Base-by-base conservation (phyloP, 2,329 filamentous ascomycete species). In the Fusarium sacchari region DNA sequence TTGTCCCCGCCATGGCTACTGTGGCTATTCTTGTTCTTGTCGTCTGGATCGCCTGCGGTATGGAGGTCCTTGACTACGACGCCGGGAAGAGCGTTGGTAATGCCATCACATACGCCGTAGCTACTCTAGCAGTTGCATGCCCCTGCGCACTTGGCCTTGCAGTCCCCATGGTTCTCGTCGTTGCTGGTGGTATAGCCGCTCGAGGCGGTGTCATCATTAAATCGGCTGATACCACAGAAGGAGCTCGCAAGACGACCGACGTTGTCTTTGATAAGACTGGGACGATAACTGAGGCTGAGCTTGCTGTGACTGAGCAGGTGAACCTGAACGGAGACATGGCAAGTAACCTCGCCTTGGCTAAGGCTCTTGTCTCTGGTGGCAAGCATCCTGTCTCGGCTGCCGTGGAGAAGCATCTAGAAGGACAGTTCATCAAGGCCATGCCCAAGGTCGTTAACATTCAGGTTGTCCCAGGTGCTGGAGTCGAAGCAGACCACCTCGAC, bases 261-360 rank as follows among this genome's bases (percentile, higher is more conserved):
- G 84, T 92, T 7, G 84, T 93, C 1, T 91, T 93, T 69, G 90
- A 92, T 82, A 93, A 92, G 80, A 92, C 90, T 1, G 90, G 91
- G 1, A 92, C 90, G 0, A 80, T 92, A 18, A 92, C 90, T 0
- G 81, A 84, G 34, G 88, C 85, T 0, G 81, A 84, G 6, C 78
- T 83, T 8, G 74, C 47, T 2, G 65, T 68, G 0, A 55, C 37
- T 17, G 47, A 67, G 7, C 56, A 53, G 30, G 24, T 67, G 0
- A 67, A 30, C 13, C 5, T 68, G 0, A 20, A 13, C 1, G 64
- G 62, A 2, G 24, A 52, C 1, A 12, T 60, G 12, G 10, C 24
- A 11, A 22, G 52, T 0, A 67, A 67, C 9, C 44, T 67, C 6
- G 39, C 62, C 4, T 28, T 67, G 3, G 34, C 62, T 3, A 47